Conservation (phyloP, 192 early-diverging fungal species). For the Gigaspora rosea region DNA sequence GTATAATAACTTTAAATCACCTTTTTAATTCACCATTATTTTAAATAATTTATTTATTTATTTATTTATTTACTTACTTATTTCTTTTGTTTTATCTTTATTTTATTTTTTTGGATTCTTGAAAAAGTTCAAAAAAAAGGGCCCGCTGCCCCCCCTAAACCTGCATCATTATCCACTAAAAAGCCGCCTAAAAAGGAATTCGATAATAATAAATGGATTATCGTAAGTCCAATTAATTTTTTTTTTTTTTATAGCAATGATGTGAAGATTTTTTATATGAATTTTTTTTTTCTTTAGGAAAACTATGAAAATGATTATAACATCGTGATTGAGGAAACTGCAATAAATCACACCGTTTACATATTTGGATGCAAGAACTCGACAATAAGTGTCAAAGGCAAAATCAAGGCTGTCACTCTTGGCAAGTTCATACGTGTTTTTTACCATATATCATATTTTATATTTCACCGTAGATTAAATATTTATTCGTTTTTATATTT, state of each 20-base stretch:
- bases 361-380: conserved; percentile 93
- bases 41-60: conserved; percentile 10
- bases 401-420: conserved; percentile 88
- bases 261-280: conserved; percentile 2
- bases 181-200: conserved; percentile 78
- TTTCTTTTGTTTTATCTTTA: background rate
- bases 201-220: conserved; percentile 91
- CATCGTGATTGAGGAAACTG: conserved; percentile 78
- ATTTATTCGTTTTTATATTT: conserved; percentile 8
- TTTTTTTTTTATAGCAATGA: conserved; percentile 3
- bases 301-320: conserved; percentile 74
- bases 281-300: conserved; percentile 53
- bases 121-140: conserved; percentile 44
- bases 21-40: background rate
- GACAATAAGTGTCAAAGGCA: conserved; percentile 89
- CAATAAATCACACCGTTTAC: conserved; percentile 88
- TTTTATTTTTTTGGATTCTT: background rate
- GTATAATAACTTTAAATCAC: background rate
- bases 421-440: conserved; percentile 46
- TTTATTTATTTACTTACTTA: conserved; percentile 30
- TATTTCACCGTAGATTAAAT: background rate
- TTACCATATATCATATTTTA: background rate
- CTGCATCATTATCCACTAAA: conserved; percentile 60
- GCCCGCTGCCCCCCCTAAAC: conserved; percentile 57
- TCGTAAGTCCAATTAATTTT: conserved; percentile 45